These are phyloP conservation scores for Neonectria coccinea DNA, from an alignment of 2,329 filamentous ascomycete genomes.

Conservation along the genomic window DNA sequence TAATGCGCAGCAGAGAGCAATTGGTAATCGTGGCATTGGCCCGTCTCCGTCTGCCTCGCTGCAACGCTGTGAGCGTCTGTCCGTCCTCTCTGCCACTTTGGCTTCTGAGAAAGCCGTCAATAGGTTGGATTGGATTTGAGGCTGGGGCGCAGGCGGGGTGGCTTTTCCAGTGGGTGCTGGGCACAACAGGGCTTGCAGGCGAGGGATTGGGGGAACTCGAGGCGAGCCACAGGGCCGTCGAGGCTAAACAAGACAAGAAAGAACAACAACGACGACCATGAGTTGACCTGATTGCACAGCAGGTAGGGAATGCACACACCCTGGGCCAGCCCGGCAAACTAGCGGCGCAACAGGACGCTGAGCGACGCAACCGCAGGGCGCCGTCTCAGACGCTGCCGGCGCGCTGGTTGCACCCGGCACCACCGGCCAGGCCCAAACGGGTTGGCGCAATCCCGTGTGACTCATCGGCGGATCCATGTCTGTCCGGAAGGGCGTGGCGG, in stretches of 20 bases:
- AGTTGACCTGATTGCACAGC: not conserved
- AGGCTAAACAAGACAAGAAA: conserved; percentile 8
- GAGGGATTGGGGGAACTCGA: conserved; percentile 9
- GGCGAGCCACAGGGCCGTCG: conserved; percentile 11
- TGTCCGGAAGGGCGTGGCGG: conserved; percentile 42
- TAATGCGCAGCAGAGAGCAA: conserved; percentile 20
- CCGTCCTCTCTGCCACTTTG: not conserved
- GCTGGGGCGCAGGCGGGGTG: conserved; percentile 31
- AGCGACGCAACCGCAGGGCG: conserved; percentile 29
- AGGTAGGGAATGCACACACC: not conserved
- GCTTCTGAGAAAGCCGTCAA: conserved; percentile 22
- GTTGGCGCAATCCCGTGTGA: conserved; percentile 50
- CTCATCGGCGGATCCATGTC: conserved; percentile 49
- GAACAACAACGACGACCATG: not conserved
- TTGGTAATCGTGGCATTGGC: conserved; percentile 40
- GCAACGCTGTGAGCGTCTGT: conserved; percentile 24
- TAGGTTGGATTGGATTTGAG: conserved; percentile 31
- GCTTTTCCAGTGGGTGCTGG: conserved; percentile 21
- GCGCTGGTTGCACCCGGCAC: conserved; percentile 35
- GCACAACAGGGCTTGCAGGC: not conserved
- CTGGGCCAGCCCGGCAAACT: not conserved
- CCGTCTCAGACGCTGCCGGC: conserved; percentile 39
- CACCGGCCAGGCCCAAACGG: conserved; percentile 46
- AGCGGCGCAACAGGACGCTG: conserved; percentile 4
- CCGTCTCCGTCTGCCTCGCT: conserved; percentile 15